Evolutionary conservation across 2,329 filamentous ascomycete species (phyloP).

Genomic region (Cytospora schulzeri): DNA sequence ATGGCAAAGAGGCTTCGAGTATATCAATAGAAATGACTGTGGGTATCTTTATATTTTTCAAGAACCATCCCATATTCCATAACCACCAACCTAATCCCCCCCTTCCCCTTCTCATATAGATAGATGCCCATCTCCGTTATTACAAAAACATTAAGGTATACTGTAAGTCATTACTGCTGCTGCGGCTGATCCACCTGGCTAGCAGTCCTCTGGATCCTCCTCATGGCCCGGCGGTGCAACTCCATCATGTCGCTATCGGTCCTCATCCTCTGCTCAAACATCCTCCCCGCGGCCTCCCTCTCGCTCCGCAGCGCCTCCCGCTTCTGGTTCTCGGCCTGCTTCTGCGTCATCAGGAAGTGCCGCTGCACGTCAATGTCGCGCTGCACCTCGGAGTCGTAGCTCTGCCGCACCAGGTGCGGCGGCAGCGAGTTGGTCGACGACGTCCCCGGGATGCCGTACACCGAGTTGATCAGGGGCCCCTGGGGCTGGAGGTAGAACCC

Average conservation of each 20-base stretch:
- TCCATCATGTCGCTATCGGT: conserved; percentile 69
- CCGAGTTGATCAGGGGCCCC: conserved; percentile 23
- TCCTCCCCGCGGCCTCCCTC: conserved; percentile 60
- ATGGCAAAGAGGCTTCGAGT: neutral
- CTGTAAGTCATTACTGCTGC: neutral
- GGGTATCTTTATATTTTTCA: conserved; percentile 21
- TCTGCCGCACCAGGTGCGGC: conserved; percentile 29
- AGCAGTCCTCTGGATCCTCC: conserved; percentile 68
- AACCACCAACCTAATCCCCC: neutral
- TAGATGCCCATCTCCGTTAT: conserved; percentile 2
- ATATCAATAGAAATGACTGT: neutral
- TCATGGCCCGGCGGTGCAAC: conserved; percentile 76
- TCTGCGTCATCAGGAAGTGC: conserved; percentile 60
- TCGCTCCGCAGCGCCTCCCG: conserved; percentile 60
- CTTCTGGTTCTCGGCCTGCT: conserved; percentile 62
- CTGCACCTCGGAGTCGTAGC: conserved; percentile 46
- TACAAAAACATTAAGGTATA: conserved; percentile 22
- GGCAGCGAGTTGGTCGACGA: conserved; percentile 27
- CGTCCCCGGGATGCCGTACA: conserved; percentile 26
- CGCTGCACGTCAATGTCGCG: conserved; percentile 57
- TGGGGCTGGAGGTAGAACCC: conserved; percentile 29
- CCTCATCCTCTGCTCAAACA: conserved; percentile 75
- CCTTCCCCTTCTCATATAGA: neutral
- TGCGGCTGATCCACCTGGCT: conserved; percentile 28
- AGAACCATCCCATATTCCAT: neutral